phyloP scores from a whole-genome alignment of 1,284 basidiomycete species.

The Dichomitus squalens region DNA sequence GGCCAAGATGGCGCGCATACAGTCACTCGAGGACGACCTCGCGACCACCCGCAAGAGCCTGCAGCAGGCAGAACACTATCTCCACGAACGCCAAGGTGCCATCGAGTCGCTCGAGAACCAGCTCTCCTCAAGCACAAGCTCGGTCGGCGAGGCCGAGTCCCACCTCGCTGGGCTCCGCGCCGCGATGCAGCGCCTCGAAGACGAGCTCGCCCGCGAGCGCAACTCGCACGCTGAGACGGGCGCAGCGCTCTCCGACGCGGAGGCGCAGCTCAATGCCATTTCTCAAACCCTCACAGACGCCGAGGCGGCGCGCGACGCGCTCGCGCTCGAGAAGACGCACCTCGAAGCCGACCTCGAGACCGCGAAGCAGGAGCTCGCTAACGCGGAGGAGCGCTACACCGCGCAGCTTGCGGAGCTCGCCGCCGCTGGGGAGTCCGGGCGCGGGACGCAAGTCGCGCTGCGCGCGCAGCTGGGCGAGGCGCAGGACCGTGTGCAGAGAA shows the following conservation, averaged over 20 bases:
- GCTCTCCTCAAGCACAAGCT: conserved; percentile 19
- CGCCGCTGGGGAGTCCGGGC: conserved; percentile 43
- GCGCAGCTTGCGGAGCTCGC: conserved; percentile 62
- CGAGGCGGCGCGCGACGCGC: conserved; percentile 64
- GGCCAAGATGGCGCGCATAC: conserved; percentile 10
- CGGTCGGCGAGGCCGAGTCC: conserved; percentile 31
- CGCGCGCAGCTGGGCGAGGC: conserved; percentile 66
- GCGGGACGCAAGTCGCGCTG: conserved; percentile 44
- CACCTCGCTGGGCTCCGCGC: conserved; percentile 28
- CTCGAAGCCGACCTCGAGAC: conserved; percentile 56
- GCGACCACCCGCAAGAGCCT: conserved; percentile 11
- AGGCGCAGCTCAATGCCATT: conserved; percentile 42
- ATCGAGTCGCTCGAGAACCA: conserved; percentile 9
- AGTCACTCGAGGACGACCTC: conserved; percentile 7
- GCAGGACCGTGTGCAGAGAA: conserved; percentile 57
- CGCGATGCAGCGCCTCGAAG: conserved; percentile 38
- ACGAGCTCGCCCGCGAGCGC: conserved; percentile 32
- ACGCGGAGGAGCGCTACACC: conserved; percentile 59
- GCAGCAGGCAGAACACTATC: neutral
- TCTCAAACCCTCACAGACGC: conserved; percentile 45
- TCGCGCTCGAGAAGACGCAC: conserved; percentile 61
- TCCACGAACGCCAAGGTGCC: conserved; percentile 9
- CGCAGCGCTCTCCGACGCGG: conserved; percentile 41
- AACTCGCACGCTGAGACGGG: conserved; percentile 40
- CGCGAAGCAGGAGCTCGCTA: conserved; percentile 53